Base-by-base conservation (phyloP, 2,329 filamentous ascomycete species). In the Penicillium sp. region DNA sequence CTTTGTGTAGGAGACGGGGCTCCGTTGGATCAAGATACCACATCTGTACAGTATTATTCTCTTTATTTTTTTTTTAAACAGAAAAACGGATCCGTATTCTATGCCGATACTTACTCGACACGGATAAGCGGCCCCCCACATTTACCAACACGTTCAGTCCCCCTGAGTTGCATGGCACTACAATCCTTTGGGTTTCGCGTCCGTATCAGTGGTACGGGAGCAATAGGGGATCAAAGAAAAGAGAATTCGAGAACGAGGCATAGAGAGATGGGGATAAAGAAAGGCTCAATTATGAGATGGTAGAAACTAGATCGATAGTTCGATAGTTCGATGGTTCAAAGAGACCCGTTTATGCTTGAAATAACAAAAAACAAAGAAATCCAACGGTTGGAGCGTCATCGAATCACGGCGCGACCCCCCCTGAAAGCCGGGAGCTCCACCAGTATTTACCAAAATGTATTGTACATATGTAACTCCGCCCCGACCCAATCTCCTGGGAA, bases 131-230 rank as follows among this genome's bases (percentile, higher is more conserved):
- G 49, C 51, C 50, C 41, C 41, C 33, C 48, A 50, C 46, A 48
- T 24, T 31, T 35, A 35, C 41, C 48, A 57, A 52, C 63, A 59
- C 59, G 59, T 62, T 63, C 61, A 57, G 55, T 44, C 44, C 58
- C 60, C 60, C 52, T 57, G 56, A 54, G 44, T 21, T 43, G 48
- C 46, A 48, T 33, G 46, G 19, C 46, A 39, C 21, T 49, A 46
- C 50, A 29, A 48, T 48, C 48, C 51, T 16, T 59, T 57, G 21
- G 54, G 57, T 49, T 60, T 60, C 57, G 57, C 57, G 31, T 58
- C 55, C 53, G 48, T 54, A 27, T 48, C 31, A 22, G 37, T 62
- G 47, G 55, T 52, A 56, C 27, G 26, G 29, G 27, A 7, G 35
- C 9, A 21, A 8, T 29, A 19, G 33, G 35, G 21, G 35, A 19